Percentiles rank a stretch among this genome's conserved stretches.
Conservation (phyloP, 2,329 filamentous ascomycete genomes). For the Fusarium anthophilum region DNA sequence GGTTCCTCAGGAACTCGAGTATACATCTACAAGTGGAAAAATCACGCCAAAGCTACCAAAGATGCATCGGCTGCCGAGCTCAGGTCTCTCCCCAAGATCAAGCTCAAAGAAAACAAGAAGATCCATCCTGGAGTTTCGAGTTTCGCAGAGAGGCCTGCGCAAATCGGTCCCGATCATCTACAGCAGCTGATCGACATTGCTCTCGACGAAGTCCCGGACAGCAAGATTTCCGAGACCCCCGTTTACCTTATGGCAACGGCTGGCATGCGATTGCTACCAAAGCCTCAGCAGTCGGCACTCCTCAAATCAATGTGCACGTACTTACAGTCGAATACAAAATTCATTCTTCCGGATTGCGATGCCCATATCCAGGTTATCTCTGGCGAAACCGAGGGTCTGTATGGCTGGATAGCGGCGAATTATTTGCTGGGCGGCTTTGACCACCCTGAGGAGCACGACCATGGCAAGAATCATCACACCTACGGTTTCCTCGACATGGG, state of each 20-base stretch:
- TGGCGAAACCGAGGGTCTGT: constrained; percentile 93
- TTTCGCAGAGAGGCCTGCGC: constrained; percentile 79
- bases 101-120: constrained; percentile 91
- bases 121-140: constrained; percentile 93
- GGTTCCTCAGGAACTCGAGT: constrained; percentile 96
- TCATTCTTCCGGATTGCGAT: constrained; percentile 88
- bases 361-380: constrained; percentile 93
- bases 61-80: constrained; percentile 57
- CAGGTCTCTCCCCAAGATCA: constrained; percentile 78
- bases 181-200: constrained; percentile 84
- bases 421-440: constrained; percentile 95
- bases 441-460: constrained; percentile 74
- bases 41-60: constrained; percentile 71
- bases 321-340: constrained; percentile 77
- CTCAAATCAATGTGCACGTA: constrained; percentile 85
- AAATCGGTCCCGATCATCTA: constrained; percentile 84
- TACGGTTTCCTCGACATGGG: constrained; percentile 99
- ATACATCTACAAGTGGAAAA: constrained; percentile 94
- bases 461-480: constrained; percentile 90
- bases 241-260: constrained; percentile 96
- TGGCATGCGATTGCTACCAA: constrained; percentile 87
- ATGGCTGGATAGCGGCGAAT: constrained; percentile 97
- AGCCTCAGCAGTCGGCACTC: constrained; percentile 75
- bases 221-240: constrained; percentile 84
- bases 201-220: constrained; percentile 76